Evolutionary conservation across 768 basidiomycete species (phyloP).

Genomic region (Rhizopogon vulgaris): DNA sequence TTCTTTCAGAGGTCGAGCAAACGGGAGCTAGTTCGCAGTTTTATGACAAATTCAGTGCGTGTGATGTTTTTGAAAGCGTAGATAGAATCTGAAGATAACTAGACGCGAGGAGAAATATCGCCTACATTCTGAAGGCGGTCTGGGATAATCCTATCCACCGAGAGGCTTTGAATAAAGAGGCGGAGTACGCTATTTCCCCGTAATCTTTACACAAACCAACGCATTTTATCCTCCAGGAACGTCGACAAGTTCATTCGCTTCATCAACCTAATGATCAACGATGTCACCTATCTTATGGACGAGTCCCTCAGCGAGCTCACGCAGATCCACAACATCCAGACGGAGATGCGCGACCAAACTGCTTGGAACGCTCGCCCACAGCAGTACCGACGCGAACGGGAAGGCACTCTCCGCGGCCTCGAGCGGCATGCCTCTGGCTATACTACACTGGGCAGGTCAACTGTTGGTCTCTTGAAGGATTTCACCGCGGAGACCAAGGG

Average conservation of each 20-base stretch:
- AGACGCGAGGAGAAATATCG: slow-evolving; percentile 79
- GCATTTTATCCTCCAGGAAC: slow-evolving; percentile 41
- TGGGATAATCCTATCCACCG: slow-evolving; percentile 91
- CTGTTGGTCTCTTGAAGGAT: slow-evolving; percentile 84
- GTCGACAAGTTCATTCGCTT: slow-evolving; percentile 94
- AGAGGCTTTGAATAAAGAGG: slow-evolving; percentile 75
- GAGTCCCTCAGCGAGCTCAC: slow-evolving; percentile 86
- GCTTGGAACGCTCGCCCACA: slow-evolving; percentile 62
- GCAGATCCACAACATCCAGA: slow-evolving; percentile 83
- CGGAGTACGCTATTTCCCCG: slow-evolving; percentile 43
- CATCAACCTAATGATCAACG: slow-evolving; percentile 97
- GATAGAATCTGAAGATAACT: slow-evolving; percentile 6
- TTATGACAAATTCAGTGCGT: slow-evolving; percentile 94
- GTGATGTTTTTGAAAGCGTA: not conserved
- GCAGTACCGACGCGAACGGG: slow-evolving; percentile 80
- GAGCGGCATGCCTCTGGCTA: slow-evolving; percentile 85
- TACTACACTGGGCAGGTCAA: slow-evolving; percentile 79
- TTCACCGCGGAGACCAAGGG: slow-evolving; percentile 89
- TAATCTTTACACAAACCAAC: slow-evolving; percentile 1
- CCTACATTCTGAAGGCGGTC: slow-evolving; percentile 79
- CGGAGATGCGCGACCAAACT: slow-evolving; percentile 71
- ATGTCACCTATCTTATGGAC: slow-evolving; percentile 96
- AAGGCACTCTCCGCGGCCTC: slow-evolving; percentile 66
- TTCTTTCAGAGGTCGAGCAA: slow-evolving; percentile 80
- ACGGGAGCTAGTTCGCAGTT: slow-evolving; percentile 98